phyloP scores from a whole-genome alignment of 2,329 filamentous ascomycete genomes.

The Claviceps monticola region DNA sequence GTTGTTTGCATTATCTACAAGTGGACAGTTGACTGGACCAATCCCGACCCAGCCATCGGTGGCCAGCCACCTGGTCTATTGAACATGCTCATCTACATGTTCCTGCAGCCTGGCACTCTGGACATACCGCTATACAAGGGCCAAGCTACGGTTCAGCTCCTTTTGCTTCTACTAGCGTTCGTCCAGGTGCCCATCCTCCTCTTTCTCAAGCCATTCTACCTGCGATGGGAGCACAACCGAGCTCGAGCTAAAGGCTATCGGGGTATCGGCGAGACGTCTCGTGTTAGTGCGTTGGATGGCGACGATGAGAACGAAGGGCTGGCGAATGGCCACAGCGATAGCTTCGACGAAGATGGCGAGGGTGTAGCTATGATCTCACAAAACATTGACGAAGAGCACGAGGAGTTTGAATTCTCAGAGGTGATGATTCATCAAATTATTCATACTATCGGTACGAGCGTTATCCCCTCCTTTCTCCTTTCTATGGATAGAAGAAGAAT shows the following conservation, averaged over 20 bases:
- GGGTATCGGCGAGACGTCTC: constrained; percentile 77
- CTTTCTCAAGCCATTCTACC: constrained; percentile 90
- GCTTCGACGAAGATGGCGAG: constrained; percentile 54
- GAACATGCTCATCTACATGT: constrained; percentile 99
- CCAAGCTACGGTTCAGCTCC: constrained; percentile 61
- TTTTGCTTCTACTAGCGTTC: constrained; percentile 70
- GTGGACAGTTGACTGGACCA: constrained; percentile 79
- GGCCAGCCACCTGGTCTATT: constrained; percentile 71
- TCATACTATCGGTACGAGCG: constrained; percentile 71
- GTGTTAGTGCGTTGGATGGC: constrained; percentile 79
- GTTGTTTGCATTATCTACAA: constrained; percentile 93
- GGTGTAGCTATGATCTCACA: constrained; percentile 81
- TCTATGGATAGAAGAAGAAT: neutral
- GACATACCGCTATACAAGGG: constrained; percentile 65
- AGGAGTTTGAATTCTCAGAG: constrained; percentile 95
- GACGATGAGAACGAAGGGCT: constrained; percentile 56
- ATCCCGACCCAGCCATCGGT: constrained; percentile 23
- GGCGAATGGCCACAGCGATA: constrained; percentile 44
- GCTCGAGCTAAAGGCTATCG: constrained; percentile 82
- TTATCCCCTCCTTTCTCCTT: neutral
- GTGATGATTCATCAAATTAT: constrained; percentile 99
- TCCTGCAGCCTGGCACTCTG: constrained; percentile 66
- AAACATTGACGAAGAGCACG: constrained; percentile 73
- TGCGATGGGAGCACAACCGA: constrained; percentile 85
- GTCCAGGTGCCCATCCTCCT: constrained; percentile 80